These are phyloP conservation scores for Colletotrichum sp. DNA, from an alignment of 2,329 filamentous ascomycete species.

Conservation along the genomic window DNA sequence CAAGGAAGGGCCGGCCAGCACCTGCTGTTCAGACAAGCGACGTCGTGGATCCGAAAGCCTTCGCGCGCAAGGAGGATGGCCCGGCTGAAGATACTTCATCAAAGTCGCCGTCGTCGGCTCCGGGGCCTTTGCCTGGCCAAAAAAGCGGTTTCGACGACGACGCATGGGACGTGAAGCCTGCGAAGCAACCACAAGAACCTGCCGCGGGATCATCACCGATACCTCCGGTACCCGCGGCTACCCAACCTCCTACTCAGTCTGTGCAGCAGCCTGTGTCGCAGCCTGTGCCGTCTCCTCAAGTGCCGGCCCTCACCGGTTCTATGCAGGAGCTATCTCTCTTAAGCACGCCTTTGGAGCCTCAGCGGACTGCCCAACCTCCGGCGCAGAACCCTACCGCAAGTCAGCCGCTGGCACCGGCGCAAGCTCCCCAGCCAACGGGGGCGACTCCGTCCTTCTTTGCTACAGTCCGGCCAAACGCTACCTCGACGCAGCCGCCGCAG, in stretches of 20 bases:
- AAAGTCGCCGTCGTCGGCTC: conserved; percentile 1
- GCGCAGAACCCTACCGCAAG: conserved; percentile 33
- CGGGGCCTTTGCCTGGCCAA: not conserved
- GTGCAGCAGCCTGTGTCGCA: conserved; percentile 34
- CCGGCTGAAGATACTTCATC: conserved; percentile 38
- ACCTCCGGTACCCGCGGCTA: conserved; percentile 37
- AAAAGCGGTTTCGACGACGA: conserved; percentile 85
- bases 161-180: conserved; percentile 94
- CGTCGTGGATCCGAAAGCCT: conserved; percentile 85
- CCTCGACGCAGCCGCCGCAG: conserved; percentile 13
- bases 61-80: conserved; percentile 66
- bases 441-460: conserved; percentile 66
- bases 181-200: conserved; percentile 57
- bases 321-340: conserved; percentile 64
- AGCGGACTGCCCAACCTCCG: conserved; percentile 31
- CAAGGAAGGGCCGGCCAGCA: conserved; percentile 86
- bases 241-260: conserved; percentile 22
- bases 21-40: conserved; percentile 87
- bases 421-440: conserved; percentile 52
- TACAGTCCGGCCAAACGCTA: conserved; percentile 27
- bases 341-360: conserved; percentile 56
- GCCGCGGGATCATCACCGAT: conserved; percentile 28
- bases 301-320: conserved; percentile 68
- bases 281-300: conserved; percentile 34
- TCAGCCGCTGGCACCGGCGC: conserved; percentile 38